Conservation (phyloP, 2,329 filamentous ascomycete genomes). For the Curvularia verruculosa region DNA sequence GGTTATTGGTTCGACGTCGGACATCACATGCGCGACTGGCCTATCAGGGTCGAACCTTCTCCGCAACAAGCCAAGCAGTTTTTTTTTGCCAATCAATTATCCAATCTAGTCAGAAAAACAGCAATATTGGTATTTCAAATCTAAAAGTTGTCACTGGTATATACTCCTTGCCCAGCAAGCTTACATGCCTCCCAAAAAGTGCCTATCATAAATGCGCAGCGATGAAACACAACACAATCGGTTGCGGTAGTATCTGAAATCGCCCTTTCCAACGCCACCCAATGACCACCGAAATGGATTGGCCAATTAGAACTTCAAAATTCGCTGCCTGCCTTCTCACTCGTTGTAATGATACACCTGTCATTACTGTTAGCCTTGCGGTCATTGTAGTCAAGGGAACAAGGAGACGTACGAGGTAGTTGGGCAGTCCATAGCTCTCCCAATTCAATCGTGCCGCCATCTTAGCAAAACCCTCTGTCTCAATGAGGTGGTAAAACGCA, state of each 20-base stretch:
- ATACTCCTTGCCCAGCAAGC: conserved; percentile 24
- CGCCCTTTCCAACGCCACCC: conserved; percentile 37
- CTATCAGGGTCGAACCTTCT: conserved; percentile 8
- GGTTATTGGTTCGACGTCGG: not conserved
- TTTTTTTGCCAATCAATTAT: not conserved
- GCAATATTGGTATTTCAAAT: conserved; percentile 7
- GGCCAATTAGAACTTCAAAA: conserved; percentile 8
- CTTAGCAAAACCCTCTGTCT: conserved; percentile 97
- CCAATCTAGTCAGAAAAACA: not conserved
- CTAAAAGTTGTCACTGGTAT: conserved; percentile 11
- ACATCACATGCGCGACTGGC: not conserved
- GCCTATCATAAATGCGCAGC: conserved; percentile 17
- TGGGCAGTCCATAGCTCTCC: conserved; percentile 85
- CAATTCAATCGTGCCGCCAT: conserved; percentile 92
- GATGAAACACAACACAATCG: conserved; percentile 9
- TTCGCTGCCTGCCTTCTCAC: conserved; percentile 50
- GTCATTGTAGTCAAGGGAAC: not conserved
- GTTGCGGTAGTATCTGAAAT: conserved; percentile 12
- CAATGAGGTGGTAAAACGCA: conserved; percentile 93
- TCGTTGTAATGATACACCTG: conserved; percentile 92
- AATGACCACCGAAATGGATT: conserved; percentile 31
- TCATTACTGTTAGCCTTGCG: conserved; percentile 1
- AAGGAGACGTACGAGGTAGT: conserved; percentile 79
- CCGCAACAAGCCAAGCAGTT: not conserved
- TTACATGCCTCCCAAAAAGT: conserved; percentile 9